Percentiles rank a stretch among this genome's conserved stretches.
phyloP scores from a whole-genome alignment of 2,329 filamentous ascomycete species.

The Alternaria brassicicola region DNA sequence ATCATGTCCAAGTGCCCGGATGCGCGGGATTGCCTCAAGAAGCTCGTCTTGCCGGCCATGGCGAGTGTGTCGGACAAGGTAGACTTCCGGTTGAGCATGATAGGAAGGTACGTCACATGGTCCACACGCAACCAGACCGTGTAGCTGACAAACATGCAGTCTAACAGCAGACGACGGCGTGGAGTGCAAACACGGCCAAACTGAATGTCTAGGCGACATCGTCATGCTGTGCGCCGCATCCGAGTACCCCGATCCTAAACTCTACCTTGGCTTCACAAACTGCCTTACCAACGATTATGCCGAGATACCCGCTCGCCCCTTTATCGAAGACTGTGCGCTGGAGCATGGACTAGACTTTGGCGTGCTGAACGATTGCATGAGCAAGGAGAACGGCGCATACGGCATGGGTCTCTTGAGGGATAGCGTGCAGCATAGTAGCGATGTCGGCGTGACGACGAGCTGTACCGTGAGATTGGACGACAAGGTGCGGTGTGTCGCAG shows the following conservation, averaged over 20 bases:
- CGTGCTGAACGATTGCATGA: slow-evolving; percentile 80
- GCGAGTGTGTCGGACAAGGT: slow-evolving; percentile 80
- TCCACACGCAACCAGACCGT: neutral
- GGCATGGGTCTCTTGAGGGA: slow-evolving; percentile 70
- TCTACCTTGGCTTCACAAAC: slow-evolving; percentile 90
- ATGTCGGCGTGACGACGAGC: slow-evolving; percentile 54
- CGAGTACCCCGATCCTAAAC: slow-evolving; percentile 83
- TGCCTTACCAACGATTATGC: slow-evolving; percentile 80
- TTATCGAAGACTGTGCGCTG: slow-evolving; percentile 85
- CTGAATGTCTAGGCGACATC: slow-evolving; percentile 93
- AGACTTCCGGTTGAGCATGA: slow-evolving; percentile 88
- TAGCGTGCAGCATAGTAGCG: slow-evolving; percentile 68
- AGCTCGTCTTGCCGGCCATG: slow-evolving; percentile 87
- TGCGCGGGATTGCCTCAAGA: slow-evolving; percentile 78
- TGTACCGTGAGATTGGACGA: slow-evolving; percentile 70
- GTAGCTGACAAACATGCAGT: slow-evolving; percentile 46
- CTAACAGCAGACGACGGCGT: slow-evolving; percentile 78
- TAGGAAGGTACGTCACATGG: slow-evolving; percentile 69
- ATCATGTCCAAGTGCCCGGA: slow-evolving; percentile 97
- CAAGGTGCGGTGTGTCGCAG: slow-evolving; percentile 81
- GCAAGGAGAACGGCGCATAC: slow-evolving; percentile 73
- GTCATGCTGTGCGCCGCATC: slow-evolving; percentile 87
- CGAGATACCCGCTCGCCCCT: slow-evolving; percentile 75
- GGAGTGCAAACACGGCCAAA: slow-evolving; percentile 84
- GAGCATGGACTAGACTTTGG: slow-evolving; percentile 89